Percentiles rank a stretch among this genome's conserved stretches.
phyloP scores from a whole-genome alignment of 2,329 filamentous ascomycete species.

The Cladophialophora immunda region DNA sequence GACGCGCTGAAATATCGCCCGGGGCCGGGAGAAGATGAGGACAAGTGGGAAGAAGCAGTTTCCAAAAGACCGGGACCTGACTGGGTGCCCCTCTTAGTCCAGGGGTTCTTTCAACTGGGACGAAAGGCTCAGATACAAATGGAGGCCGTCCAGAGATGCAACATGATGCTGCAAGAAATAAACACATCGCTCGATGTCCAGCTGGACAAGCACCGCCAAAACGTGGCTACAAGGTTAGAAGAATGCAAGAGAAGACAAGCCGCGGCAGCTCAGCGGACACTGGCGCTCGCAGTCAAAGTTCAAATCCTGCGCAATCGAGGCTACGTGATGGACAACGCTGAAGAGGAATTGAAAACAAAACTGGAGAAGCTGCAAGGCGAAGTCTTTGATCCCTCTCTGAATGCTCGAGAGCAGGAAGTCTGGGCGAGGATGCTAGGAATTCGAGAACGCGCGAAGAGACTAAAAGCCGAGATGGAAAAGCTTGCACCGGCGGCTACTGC shows the following conservation, averaged over 20 bases:
- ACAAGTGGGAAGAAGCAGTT: constrained; percentile 71
- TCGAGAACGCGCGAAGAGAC: constrained; percentile 64
- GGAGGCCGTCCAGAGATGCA: constrained; percentile 65
- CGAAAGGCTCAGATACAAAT: constrained; percentile 66
- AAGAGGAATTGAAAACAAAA: constrained; percentile 71
- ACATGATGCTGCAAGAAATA: constrained; percentile 70
- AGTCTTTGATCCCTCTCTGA: constrained; percentile 68
- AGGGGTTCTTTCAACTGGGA: constrained; percentile 68
- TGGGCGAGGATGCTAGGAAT: constrained; percentile 73
- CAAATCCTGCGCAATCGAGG: constrained; percentile 70
- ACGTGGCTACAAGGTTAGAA: constrained; percentile 65
- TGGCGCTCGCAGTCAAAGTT: constrained; percentile 70
- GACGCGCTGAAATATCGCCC: constrained; percentile 69
- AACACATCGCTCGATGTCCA: constrained; percentile 68
- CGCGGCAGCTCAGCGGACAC: constrained; percentile 66
- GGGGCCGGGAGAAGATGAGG: constrained; percentile 64
- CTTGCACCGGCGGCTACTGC: constrained; percentile 51
- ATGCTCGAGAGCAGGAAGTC: constrained; percentile 69
- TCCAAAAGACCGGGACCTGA: constrained; percentile 65
- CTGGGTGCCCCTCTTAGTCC: constrained; percentile 67
- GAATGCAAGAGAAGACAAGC: constrained; percentile 68
- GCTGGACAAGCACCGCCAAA: constrained; percentile 68
- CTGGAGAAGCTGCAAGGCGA: constrained; percentile 65
- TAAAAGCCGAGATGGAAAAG: constrained; percentile 68
- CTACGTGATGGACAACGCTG: constrained; percentile 70